Conservation (phyloP, 768 basidiomycete species). For the Suillus americanus region DNA sequence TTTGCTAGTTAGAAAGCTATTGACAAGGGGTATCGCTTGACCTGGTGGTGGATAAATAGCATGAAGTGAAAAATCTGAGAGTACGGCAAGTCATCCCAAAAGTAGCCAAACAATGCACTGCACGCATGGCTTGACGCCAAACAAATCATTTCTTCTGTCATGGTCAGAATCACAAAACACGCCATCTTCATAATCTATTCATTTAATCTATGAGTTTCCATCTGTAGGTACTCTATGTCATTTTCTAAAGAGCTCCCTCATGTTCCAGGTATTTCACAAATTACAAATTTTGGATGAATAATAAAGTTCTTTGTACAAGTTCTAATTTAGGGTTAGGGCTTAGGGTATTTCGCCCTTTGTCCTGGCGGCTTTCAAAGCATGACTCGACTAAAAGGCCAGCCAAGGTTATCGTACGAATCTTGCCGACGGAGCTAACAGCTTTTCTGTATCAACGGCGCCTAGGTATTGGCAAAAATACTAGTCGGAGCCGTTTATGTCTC, state of each 20-base stretch:
- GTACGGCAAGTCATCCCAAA: constrained; percentile 24
- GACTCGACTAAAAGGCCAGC: constrained; percentile 5
- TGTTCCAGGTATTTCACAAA: constrained; percentile 2
- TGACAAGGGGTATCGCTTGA: constrained; percentile 46
- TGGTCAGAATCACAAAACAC: constrained; percentile 8
- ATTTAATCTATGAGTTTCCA: constrained; percentile 2
- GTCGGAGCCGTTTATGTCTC: constrained; percentile 7
- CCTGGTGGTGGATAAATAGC: constrained; percentile 48
- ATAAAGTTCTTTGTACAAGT: background rate
- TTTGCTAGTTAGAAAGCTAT: constrained; percentile 36
- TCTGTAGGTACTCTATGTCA: constrained; percentile 1
- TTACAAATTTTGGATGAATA: background rate
- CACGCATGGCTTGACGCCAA: constrained; percentile 13
- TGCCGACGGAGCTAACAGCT: background rate
- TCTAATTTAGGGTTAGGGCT: constrained; percentile 31
- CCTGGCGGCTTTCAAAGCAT: constrained; percentile 6
- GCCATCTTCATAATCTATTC: constrained; percentile 13
- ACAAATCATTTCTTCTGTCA: constrained; percentile 1
- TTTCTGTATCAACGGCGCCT: background rate
- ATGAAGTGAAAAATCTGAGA: constrained; percentile 38
- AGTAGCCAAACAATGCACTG: constrained; percentile 34
- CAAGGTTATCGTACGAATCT: constrained; percentile 2
- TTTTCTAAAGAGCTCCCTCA: constrained; percentile 5
- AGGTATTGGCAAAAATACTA: constrained; percentile 1
- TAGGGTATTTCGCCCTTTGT: constrained; percentile 18